Evolutionary conservation across 1,139 yeast species (phyloP).

Genomic region (Nadsonia starkeyi-henricii): DNA sequence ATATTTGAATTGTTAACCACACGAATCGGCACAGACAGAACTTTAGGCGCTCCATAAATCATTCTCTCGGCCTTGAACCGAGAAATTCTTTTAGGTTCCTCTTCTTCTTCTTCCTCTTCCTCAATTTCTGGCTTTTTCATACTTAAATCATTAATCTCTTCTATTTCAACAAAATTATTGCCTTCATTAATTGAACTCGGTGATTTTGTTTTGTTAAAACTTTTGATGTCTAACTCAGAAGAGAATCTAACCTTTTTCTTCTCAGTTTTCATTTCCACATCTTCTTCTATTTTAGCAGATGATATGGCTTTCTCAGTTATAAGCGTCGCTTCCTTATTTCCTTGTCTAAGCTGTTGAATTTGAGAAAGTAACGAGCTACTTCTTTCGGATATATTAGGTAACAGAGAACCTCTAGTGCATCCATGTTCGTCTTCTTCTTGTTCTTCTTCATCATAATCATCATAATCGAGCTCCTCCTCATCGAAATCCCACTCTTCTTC

Average conservation of each 20-base stretch:
- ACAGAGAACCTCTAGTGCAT: constrained; percentile 25
- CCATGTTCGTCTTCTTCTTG: constrained; percentile 27
- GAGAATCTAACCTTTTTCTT: constrained; percentile 20
- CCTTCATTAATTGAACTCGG: constrained; percentile 1
- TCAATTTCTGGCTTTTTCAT: constrained; percentile 10
- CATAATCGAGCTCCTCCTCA: constrained; percentile 14
- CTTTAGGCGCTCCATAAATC: background rate
- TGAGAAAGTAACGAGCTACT: background rate
- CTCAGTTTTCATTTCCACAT: background rate
- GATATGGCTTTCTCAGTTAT: background rate
- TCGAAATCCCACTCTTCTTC: constrained; percentile 22
- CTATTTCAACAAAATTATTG: background rate
- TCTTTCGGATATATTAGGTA: constrained; percentile 15
- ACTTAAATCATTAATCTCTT: background rate
- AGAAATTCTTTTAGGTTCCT: constrained; percentile 15
- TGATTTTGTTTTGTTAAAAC: constrained; percentile 15
- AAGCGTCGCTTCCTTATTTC: background rate
- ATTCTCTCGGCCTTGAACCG: constrained; percentile 20
- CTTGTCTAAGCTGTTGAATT: background rate
- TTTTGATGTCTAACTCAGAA: constrained; percentile 22
- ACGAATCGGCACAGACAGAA: background rate
- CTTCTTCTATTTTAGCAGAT: background rate
- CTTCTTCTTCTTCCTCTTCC: constrained; percentile 9
- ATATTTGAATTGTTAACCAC: background rate
- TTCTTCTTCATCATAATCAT: constrained; percentile 23